Conservation (phyloP, 2,329 filamentous ascomycete genomes). For the Parafenestella ontariensis region DNA sequence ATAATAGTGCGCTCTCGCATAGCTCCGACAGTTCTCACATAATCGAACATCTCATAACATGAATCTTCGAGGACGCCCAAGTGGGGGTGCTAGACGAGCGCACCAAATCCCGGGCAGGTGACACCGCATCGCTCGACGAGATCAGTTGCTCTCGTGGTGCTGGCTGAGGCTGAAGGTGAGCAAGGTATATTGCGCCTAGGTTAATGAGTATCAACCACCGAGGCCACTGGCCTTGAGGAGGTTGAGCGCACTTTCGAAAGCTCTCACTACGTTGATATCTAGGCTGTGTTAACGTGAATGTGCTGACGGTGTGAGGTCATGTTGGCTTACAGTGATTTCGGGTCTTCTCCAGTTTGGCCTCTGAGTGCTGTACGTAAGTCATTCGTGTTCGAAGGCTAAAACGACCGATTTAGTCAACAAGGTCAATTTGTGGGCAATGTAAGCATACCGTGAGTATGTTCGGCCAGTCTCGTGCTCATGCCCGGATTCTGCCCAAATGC, state of each 20-base stretch:
- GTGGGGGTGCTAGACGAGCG: not conserved
- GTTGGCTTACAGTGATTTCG: conserved; percentile 74
- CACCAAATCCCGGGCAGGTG: not conserved
- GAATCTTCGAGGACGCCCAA: conserved; percentile 9
- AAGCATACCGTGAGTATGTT: conserved; percentile 72
- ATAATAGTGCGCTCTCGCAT: not conserved
- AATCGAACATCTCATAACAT: conserved; percentile 24
- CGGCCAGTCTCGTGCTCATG: conserved; percentile 76
- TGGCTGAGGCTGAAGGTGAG: conserved; percentile 12
- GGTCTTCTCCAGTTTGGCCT: conserved; percentile 74
- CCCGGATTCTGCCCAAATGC: conserved; percentile 77
- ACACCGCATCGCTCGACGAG: not conserved
- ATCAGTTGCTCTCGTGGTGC: not conserved
- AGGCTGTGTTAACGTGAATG: conserved; percentile 1
- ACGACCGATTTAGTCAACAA: not conserved
- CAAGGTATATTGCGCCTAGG: conserved; percentile 33
- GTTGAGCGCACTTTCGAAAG: conserved; percentile 58
- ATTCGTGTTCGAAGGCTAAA: conserved; percentile 78
- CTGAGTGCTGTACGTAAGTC: conserved; percentile 76
- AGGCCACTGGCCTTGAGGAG: conserved; percentile 46
- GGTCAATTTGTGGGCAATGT: not conserved
- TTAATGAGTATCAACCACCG: conserved; percentile 35
- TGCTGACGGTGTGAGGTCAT: no score
- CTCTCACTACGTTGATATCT: conserved; percentile 57
- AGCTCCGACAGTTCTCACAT: conserved; percentile 13